A percentile compares a stretch with the other conserved stretches of the same genome.
These are phyloP conservation scores for Xylaria sp. DNA, from an alignment of 2,329 filamentous ascomycete genomes.

Conservation along the genomic window DNA sequence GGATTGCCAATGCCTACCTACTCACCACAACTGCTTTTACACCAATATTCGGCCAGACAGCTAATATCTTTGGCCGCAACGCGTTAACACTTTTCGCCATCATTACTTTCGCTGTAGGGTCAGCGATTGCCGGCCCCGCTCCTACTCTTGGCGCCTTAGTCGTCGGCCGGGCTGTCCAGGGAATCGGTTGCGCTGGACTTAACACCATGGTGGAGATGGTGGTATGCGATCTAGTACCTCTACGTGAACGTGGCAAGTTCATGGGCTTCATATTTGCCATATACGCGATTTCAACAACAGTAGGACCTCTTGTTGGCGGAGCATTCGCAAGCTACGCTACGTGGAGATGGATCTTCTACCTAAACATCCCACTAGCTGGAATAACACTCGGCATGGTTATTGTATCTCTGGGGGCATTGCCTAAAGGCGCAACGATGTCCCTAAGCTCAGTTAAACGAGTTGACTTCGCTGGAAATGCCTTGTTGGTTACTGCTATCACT, in stretches of 20 bases:
- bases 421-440: conserved; percentile 5
- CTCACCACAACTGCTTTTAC: conserved; percentile 54
- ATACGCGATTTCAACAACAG: conserved; percentile 30
- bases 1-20: conserved; percentile 40
- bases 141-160: conserved; percentile 57
- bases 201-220: conserved; percentile 47
- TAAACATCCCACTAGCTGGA: conserved; percentile 51
- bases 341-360: conserved; percentile 46
- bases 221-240: conserved; percentile 41
- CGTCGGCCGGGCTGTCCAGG: conserved; percentile 61
- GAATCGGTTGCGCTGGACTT: conserved; percentile 55
- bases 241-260: conserved; percentile 24
- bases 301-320: conserved; percentile 42
- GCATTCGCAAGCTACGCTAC: conserved; percentile 32
- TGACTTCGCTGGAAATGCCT: conserved; percentile 39
- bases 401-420: conserved; percentile 31
- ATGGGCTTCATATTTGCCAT: conserved; percentile 36
- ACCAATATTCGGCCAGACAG: conserved; percentile 58
- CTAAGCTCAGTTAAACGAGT: conserved; percentile 37
- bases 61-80: conserved; percentile 60
- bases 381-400: conserved; percentile 43
- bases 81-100: conserved; percentile 54
- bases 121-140: conserved; percentile 49
- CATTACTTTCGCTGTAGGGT: conserved; percentile 64
- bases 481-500: conserved; percentile 34